Conservation (phyloP, 805 yeast species). For the Saturnispora galanensis region DNA sequence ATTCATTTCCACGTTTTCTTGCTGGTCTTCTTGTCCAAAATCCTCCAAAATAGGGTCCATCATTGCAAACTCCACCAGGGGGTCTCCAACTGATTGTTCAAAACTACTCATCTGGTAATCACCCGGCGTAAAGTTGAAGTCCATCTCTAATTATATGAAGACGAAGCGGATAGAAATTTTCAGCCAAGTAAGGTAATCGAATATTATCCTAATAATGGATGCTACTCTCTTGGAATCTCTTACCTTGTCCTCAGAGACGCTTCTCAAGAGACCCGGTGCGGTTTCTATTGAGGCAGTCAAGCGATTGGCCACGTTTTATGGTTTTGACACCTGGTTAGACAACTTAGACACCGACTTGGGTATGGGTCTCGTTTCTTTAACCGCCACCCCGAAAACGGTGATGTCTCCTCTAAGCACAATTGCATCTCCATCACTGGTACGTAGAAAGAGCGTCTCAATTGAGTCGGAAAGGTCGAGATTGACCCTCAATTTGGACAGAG, state of each 20-base stretch:
- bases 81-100: neutral
- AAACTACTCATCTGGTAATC: neutral
- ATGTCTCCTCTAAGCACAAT: conserved; percentile 5
- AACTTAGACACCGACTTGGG: conserved; percentile 13
- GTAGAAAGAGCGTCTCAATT: neutral
- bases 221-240: conserved; percentile 27
- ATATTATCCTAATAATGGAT: conserved; percentile 13
- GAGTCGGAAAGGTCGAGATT: conserved; percentile 3
- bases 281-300: conserved; percentile 27
- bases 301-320: conserved; percentile 28
- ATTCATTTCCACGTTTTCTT: too few relatives aligned
- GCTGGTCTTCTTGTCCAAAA: neutral
- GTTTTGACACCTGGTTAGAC: conserved; percentile 29
- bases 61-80: too few relatives aligned
- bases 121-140: neutral
- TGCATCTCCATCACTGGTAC: neutral
- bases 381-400: conserved; percentile 5
- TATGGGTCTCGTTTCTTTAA: conserved; percentile 4
- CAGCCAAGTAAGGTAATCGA: neutral
- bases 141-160: neutral
- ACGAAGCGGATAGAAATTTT: neutral
- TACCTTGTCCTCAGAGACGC: conserved; percentile 25
- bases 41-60: neutral
- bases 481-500: conserved; percentile 7
- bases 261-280: conserved; percentile 28